Percentiles rank a stretch among this genome's conserved stretches.
These are phyloP conservation scores for Coniferiporia sulphurascens DNA, from an alignment of 1,284 basidiomycete genomes.

Conservation along the genomic window DNA sequence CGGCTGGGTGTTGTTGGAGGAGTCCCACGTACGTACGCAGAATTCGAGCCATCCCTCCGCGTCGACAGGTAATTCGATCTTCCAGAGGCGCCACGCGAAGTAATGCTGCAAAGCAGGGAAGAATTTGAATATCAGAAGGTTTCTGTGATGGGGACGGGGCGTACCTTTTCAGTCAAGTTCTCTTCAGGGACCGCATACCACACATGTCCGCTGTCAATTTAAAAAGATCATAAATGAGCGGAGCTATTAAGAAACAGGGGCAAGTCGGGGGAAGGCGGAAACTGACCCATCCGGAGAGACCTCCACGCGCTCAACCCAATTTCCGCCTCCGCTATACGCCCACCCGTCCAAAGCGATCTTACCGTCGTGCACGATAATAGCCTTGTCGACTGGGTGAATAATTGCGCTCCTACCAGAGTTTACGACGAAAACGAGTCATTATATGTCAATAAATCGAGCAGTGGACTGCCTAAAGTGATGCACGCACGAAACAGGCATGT, in stretches of 20 bases:
- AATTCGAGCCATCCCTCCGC: constrained; percentile 57
- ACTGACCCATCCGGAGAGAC: constrained; percentile 47
- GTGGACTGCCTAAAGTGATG: no score
- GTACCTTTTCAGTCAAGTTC: constrained; percentile 46
- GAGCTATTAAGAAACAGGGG: not conserved
- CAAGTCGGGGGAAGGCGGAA: not conserved
- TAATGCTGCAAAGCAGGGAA: constrained; percentile 37
- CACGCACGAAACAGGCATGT: constrained; percentile 46
- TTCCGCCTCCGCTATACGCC: constrained; percentile 52
- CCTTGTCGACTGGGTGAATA: constrained; percentile 40
- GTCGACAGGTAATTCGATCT: constrained; percentile 46
- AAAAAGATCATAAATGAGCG: not conserved
- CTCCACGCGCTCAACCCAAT: constrained; percentile 54
- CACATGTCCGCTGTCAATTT: constrained; percentile 36
- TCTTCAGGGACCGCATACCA: constrained; percentile 46
- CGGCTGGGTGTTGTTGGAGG: constrained; percentile 53
- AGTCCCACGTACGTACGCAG: constrained; percentile 55
- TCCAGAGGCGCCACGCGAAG: constrained; percentile 52
- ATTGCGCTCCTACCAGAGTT: constrained; percentile 37
- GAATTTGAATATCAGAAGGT: not conserved
- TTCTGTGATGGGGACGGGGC: not conserved
- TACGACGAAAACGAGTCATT: no score
- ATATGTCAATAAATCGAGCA: no score
- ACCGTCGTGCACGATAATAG: constrained; percentile 46
- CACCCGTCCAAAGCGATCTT: constrained; percentile 43